Evolutionary conservation across 140 eudicot species (phyloP), one percentile per base, ranked within the genome.

Genomic region (Eryngium alpinum): DNA sequence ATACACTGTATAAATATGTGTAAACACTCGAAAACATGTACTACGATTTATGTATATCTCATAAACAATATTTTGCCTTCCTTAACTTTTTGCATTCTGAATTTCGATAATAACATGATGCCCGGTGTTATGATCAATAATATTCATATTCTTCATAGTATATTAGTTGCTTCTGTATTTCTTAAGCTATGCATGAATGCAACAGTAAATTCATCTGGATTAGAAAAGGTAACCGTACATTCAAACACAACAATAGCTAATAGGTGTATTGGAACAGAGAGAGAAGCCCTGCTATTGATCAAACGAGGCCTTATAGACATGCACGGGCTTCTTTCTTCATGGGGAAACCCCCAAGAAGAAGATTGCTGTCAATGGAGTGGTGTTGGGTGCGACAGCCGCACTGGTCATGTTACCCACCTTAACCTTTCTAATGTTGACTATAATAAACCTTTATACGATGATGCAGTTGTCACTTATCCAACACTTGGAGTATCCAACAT

Each of bases 371-470:
- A 28, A 10, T 79, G 82, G 82, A 3, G 5, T 4, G 60, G 76
- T 14, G 82, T 79, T 19, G 38, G 10, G 5, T 79, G 82, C 38
- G 46, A 33, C 43, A 65, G 65, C 27, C 15, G 1, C 9, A 80
- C 77, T 4, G 77, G 83, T 27, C 77, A 66, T 69, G 83, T 80
- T 19, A 71, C 46, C 69, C 29, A 46, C 29, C 65, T 80, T 28
- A 11, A 43, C 69, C 83, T 80, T 25, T 18, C 60, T 2, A 1
- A 69, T n/a, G 22, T 28, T 71, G n/a, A 57, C 19, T 57, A 17
- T 56, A 19, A 19, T 56, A 2, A 2, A 38, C 19, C 63, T 56
- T 22, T 22, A 2, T n/a, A 57, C 1, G 24, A 57, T 57, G 21
- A 21, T 0, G 65, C 18, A 6, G 6, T 17, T 57, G 21, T 13